These are phyloP conservation scores for Polytrichum commune DNA, from an alignment of 225 moss, liverwort and hornwort genomes.

Conservation along the genomic window DNA sequence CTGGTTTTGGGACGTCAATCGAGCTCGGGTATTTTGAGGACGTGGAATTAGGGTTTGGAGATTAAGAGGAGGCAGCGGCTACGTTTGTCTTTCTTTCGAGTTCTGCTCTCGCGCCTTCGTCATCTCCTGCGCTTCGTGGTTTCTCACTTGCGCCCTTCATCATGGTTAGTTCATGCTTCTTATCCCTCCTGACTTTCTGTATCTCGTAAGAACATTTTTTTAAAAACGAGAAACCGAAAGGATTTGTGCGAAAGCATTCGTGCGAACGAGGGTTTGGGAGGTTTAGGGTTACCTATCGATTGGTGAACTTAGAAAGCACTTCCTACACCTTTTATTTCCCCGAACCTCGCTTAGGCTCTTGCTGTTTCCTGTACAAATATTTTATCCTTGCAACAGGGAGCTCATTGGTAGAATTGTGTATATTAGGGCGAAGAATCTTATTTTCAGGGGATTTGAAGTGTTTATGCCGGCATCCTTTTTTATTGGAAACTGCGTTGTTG, in stretches of 20 bases:
- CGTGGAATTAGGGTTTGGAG: conserved; percentile 7
- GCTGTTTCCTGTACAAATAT: not conserved
- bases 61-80: conserved; percentile 23
- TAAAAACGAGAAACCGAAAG: not conserved
- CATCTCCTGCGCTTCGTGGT: conserved; percentile 1
- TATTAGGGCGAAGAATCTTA: too few species aligned
- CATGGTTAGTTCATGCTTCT: conserved; percentile 19
- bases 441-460: too few species aligned
- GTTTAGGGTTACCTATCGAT: not conserved
- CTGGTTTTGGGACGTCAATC: too few species aligned
- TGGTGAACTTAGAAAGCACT: not conserved
- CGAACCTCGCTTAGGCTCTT: rapidly evolving
- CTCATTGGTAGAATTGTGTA: too few species aligned
- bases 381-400: too few species aligned
- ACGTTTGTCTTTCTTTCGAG: rapidly evolving
- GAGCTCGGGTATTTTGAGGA: conserved; percentile 4
- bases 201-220: not conserved
- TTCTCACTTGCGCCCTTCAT: conserved; percentile 2
- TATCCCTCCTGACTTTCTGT: too few species aligned
- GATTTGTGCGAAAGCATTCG: not conserved
- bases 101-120: conserved; percentile 2
- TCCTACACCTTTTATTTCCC: not conserved
- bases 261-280: not conserved
- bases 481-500: too few species aligned
- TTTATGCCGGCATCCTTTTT: too few species aligned